Conservation (phyloP, 805 yeast species). For the Yamadazyma tumulicola region DNA sequence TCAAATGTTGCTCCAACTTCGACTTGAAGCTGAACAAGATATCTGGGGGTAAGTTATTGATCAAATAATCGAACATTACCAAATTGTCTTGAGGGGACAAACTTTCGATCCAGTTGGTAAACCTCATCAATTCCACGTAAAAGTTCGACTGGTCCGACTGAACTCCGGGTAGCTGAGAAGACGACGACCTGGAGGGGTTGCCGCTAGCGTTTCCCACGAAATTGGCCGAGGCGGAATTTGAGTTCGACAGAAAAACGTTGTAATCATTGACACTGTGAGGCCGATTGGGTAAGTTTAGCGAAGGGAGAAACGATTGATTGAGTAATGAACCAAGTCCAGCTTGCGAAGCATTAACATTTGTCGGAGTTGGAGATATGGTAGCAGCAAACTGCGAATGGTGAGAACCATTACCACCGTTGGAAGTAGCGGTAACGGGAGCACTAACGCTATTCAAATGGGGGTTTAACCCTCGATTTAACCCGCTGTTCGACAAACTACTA, state of each 20-base stretch:
- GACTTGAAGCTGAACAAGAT: conserved; percentile 47
- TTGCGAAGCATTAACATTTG: conserved; percentile 12
- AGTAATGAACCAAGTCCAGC: conserved; percentile 26
- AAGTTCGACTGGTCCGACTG: conserved; percentile 25
- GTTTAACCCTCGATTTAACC: too few relatives aligned
- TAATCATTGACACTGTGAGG: conserved; percentile 44
- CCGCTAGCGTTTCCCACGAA: too few relatives aligned
- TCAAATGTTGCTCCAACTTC: conserved; percentile 40
- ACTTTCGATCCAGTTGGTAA: conserved; percentile 49
- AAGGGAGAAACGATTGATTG: conserved; percentile 24
- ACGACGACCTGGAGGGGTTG: too few relatives aligned
- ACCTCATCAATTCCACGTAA: conserved; percentile 48
- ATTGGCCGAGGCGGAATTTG: conserved; percentile 4
- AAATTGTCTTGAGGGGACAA: conserved; percentile 51
- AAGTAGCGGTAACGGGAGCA: conserved; percentile 1
- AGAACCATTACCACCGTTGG: not conserved
- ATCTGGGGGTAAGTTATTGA: conserved; percentile 50
- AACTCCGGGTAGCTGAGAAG: too few relatives aligned
- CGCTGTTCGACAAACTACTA: not conserved
- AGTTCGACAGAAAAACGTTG: conserved; percentile 9
- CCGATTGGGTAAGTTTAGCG: conserved; percentile 31
- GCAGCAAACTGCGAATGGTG: conserved; percentile 4
- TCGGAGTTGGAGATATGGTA: conserved; percentile 13
- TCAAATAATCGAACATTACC: conserved; percentile 51
- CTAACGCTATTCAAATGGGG: conserved; percentile 1